Evolutionary conservation across 192 early-diverging fungal species (phyloP), one percentile per base, ranked within the genome.

Genomic region (Coemansia sp.): DNA sequence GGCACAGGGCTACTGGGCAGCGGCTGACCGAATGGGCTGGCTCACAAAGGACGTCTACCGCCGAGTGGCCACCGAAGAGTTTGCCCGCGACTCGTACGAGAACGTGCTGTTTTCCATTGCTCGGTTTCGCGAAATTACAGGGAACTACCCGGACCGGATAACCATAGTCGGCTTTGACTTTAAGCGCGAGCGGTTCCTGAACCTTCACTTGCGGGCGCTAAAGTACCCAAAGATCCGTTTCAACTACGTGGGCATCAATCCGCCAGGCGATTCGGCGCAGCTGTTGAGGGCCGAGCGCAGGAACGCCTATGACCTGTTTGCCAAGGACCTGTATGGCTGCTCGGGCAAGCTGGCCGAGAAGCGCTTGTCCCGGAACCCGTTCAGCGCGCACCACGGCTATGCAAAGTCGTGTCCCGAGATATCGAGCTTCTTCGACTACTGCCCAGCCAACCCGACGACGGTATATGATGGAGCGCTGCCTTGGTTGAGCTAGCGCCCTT

Each of bases 71-170:
- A 76, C 82, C 19, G 83, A 84, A 42, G 80, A 84, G 55, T 73
- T 62, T 67, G 79, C 83, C 2, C 70, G 73, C 27, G 83, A 84
- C 60, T 84, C 83, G 42, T 82, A 70, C 40, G 80, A 84, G 50
- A 84, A 84, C 54, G 62, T 84, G 17, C 42, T 84, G 24, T 84
- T 80, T 32, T 76, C 76, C 26, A 67, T 84, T 19, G 82, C 80
- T 5, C 71, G 82, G 29, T 83, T 81, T 58, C 70, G 60, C 40
- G 82, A 81, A 40, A 55, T 81, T 35, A 83, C 82, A 0, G 82
- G 79, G 15, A 60, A 65, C 11, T 82, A 82, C 27, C 80, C 80
- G 36, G 62, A 65, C 57, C 67, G 75, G 10, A 60, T 82, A 44
- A 74, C 80, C 1, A 60, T 82, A 0, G 68, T 82, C 11, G 67